phyloP scores from a whole-genome alignment of 306 rosid genomes.

The Corylus americana region DNA sequence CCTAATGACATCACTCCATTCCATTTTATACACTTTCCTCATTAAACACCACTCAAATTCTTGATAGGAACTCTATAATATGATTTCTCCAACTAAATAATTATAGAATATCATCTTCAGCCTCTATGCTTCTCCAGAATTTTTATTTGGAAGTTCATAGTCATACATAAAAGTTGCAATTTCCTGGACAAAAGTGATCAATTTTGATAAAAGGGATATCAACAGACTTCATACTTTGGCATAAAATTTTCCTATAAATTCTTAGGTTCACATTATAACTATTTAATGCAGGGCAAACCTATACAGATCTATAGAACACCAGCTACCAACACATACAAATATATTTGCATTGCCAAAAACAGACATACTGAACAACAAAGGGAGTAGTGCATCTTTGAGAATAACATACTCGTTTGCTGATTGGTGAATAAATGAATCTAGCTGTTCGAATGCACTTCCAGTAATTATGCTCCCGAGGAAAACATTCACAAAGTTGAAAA shows the following conservation, averaged over 20 bases:
- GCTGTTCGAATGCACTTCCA: constrained; percentile 87
- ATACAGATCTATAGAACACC: constrained; percentile 1
- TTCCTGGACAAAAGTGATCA: background rate
- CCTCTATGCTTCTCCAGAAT: background rate
- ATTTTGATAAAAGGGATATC: background rate
- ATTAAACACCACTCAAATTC: background rate
- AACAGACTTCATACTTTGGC: background rate
- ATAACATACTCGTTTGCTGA: constrained; percentile 68
- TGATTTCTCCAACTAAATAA: background rate
- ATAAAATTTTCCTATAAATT: background rate
- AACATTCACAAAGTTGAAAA: constrained; percentile 80
- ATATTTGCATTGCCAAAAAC: constrained; percentile 11
- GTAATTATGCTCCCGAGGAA: constrained; percentile 87
- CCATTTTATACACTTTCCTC: background rate
- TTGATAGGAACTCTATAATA: background rate
- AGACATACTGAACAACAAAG: background rate
- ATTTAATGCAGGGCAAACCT: background rate
- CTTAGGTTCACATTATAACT: constrained; percentile 5
- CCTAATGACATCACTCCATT: background rate
- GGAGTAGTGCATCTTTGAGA: background rate
- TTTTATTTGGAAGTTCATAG: background rate
- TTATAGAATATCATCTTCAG: background rate
- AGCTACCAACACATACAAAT: constrained; percentile 8
- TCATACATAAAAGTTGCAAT: background rate
- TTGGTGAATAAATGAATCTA: constrained; percentile 60